Evolutionary conservation across 352 stramenopile genomes (phyloP).

Genomic region (Globisporangium polare): DNA sequence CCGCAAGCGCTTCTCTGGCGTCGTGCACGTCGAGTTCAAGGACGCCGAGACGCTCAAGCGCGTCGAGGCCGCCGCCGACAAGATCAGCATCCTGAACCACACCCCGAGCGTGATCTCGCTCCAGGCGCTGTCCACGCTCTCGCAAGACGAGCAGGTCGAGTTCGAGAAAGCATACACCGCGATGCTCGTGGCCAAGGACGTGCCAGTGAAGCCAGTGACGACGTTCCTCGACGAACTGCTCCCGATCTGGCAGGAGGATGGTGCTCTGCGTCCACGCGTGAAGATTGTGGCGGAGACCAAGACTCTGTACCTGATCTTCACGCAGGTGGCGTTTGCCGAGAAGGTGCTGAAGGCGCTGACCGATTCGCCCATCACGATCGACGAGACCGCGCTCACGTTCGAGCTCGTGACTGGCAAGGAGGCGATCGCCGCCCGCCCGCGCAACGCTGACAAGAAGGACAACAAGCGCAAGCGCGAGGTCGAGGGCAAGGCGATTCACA

Average conservation of each 20-base stretch:
- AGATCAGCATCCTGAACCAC: slow-evolving; percentile 57
- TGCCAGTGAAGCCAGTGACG: slow-evolving; percentile 64
- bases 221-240: slow-evolving; percentile 74
- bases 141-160: slow-evolving; percentile 65
- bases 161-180: slow-evolving; percentile 81
- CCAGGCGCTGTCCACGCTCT: slow-evolving; percentile 56
- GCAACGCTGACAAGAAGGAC: slow-evolving; percentile 49
- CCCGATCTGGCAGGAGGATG: slow-evolving; percentile 65
- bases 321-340: slow-evolving; percentile 63
- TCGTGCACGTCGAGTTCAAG: slow-evolving; percentile 75
- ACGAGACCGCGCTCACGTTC: slow-evolving; percentile 64
- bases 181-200: slow-evolving; percentile 82
- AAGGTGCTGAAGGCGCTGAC: slow-evolving; percentile 45
- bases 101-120: slow-evolving; percentile 51
- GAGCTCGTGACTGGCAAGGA: slow-evolving; percentile 72
- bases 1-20: slow-evolving; percentile 67
- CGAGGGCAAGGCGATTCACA: slow-evolving; percentile 74
- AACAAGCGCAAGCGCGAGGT: slow-evolving; percentile 71
- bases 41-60: slow-evolving; percentile 47
- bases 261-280: slow-evolving; percentile 58
- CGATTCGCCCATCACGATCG: slow-evolving; percentile 43
- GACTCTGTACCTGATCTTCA: slow-evolving; percentile 79
- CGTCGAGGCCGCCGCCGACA: slow-evolving; percentile 42
- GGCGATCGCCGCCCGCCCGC: slow-evolving; percentile 68
- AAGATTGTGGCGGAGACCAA: slow-evolving; percentile 61